phyloP scores from a whole-genome alignment of 164 flowering plant species.

The Piper longum region DNA sequence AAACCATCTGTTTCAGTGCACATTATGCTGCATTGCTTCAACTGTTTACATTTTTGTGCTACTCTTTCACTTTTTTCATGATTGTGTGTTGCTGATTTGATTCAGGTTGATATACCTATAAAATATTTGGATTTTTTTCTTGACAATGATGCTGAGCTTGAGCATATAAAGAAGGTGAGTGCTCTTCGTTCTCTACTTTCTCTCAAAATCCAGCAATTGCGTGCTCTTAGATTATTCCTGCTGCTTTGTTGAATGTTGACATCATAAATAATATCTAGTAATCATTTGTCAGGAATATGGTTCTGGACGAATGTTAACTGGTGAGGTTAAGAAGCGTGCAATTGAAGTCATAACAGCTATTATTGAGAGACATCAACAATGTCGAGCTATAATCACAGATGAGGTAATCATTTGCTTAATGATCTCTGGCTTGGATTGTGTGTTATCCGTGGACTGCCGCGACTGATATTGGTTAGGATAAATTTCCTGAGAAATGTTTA shows the following conservation, averaged over 20 bases:
- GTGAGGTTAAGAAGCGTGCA: slow-evolving; percentile 63
- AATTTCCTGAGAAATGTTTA: too few relatives aligned
- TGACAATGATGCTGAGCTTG: slow-evolving; percentile 81
- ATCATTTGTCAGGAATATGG: slow-evolving; percentile 50
- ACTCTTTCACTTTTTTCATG: not conserved
- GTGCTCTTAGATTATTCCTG: not conserved
- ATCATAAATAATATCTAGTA: not conserved
- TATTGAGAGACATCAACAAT: slow-evolving; percentile 68
- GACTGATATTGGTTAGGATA: too few relatives aligned
- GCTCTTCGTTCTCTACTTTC: not conserved
- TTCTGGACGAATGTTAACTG: slow-evolving; percentile 70
- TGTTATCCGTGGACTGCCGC: too few relatives aligned
- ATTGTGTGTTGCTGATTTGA: not conserved
- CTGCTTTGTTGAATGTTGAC: not conserved
- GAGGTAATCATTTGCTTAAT: slow-evolving; percentile 26
- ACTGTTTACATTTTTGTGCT: not conserved
- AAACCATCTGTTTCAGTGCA: not conserved
- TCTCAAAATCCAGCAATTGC: not conserved
- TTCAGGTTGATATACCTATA: slow-evolving; percentile 75
- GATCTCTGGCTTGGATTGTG: too few relatives aligned
- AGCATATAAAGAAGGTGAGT: slow-evolving; percentile 55
- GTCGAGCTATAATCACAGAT: slow-evolving; percentile 82
- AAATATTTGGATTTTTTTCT: slow-evolving; percentile 78
- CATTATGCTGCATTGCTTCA: too few relatives aligned
- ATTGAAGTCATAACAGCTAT: slow-evolving; percentile 47